Base-by-base conservation (phyloP, 352 stramenopile species). In the Plasmopara halstedii region DNA sequence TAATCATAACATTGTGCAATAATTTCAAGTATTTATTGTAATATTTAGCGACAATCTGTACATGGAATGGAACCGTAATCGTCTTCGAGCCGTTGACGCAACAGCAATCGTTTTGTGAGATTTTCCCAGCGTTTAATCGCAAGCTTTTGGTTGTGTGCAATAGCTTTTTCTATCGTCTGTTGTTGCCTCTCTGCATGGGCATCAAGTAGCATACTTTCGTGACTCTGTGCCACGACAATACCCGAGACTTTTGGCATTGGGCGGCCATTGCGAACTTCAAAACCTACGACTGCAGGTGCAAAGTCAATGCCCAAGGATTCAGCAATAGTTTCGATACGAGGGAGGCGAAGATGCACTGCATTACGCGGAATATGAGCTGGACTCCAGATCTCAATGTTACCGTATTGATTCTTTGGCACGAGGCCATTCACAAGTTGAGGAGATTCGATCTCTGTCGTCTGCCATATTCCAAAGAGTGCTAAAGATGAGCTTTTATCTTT, bases 371-470 rank as follows among this genome's bases (percentile, higher is more conserved):
- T 46, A 58, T 89, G 75, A 0, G 64, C 72, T 2, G 64, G 42
- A 50, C 79, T 94, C 82, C 82, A 95, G 34, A 95, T 49, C 43
- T 95, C 84, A 37, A 92, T 73, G 56, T 95, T 95, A 14, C 84
- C 82, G 50, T 87, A 92, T 57, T 79, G 57, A 60, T 91, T 94
- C 61, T 88, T 91, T 2, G 82, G 84, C 1, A 95, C 56, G 4
- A 47, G 36, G n/a, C 73, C 74, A 29, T 91, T 56, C 6, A 85
- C 60, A 8, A 94, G 50, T 0, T 56, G 33, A 1, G 70, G 60
- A 25, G 73, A 46, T 13, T 76, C 62, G 38, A 85, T 73, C 15
- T 60, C 64, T 4, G 53, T 57, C 6, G 84, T 95, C 38, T 95
- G 84, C 84, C 84, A 95, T 15, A 58, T 40, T 4, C 84, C 84